These are phyloP conservation scores for Suillus spraguei DNA, from an alignment of 768 basidiomycete species.

Conservation along the genomic window DNA sequence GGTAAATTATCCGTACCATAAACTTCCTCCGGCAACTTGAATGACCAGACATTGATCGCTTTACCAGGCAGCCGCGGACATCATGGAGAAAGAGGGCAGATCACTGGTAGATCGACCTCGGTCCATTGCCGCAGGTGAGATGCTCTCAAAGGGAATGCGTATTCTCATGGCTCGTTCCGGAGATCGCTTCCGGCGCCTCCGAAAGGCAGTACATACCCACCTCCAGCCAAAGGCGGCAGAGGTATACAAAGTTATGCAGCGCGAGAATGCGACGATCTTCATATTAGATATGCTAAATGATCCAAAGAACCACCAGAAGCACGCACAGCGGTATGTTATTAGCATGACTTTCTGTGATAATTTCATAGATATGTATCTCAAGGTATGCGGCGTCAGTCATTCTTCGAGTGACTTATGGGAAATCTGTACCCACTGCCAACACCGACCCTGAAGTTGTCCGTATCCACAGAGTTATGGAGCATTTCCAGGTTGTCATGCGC, in stretches of 20 bases:
- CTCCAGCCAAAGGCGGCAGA: not conserved
- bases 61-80: not conserved
- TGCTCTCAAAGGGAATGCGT: not conserved
- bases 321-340: constrained; percentile 17
- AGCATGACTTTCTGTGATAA: not conserved
- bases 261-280: not conserved
- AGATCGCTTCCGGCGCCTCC: constrained; percentile 2
- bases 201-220: not conserved
- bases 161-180: constrained; percentile 6
- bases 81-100: not conserved
- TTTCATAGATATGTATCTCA: not conserved
- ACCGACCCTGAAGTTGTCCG: constrained; percentile 1
- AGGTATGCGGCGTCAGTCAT: not conserved
- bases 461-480: not conserved
- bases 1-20: constrained; percentile 14
- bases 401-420: constrained; percentile 4
- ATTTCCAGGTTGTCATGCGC: not conserved
- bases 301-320: constrained; percentile 15
- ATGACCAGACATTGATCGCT: not conserved
- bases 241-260: not conserved
- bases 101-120: not conserved
- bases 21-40: constrained; percentile 19
- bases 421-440: not conserved
- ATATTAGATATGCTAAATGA: constrained; percentile 24
- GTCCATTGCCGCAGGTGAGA: not conserved